These are phyloP conservation scores for Bruguiera hainesii DNA, from an alignment of 441 rosid genomes.

Conservation along the genomic window DNA sequence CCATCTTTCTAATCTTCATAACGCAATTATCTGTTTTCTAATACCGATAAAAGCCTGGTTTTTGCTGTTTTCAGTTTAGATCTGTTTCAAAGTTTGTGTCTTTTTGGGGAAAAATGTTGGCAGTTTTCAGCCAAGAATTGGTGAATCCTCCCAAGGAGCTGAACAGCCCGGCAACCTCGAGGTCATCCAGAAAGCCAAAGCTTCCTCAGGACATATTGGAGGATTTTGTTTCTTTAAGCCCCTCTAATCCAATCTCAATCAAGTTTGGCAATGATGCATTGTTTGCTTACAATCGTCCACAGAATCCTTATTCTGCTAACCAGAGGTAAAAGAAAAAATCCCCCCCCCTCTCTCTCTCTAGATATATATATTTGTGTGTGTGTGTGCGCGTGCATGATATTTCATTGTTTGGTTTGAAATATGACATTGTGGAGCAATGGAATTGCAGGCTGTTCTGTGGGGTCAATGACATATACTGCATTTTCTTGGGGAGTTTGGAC, in stretches of 20 bases:
- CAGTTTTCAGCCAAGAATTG: constrained; percentile 66
- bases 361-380: too few species aligned
- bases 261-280: constrained; percentile 55
- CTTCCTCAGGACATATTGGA: constrained; percentile 53
- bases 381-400: neutral
- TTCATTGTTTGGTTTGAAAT: neutral
- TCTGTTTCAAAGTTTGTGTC: neutral
- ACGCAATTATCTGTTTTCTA: neutral
- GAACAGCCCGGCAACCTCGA: constrained; percentile 69
- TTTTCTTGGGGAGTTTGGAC: constrained; percentile 76
- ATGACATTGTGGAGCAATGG: neutral
- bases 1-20: neutral
- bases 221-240: constrained; percentile 49
- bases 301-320: constrained; percentile 26
- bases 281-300: constrained; percentile 54
- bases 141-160: constrained; percentile 88
- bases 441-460: constrained; percentile 74
- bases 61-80: neutral
- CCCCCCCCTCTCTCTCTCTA: neutral
- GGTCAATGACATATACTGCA: constrained; percentile 66
- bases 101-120: constrained; percentile 45
- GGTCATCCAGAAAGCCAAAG: constrained; percentile 50
- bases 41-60: neutral
- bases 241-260: constrained; percentile 54
- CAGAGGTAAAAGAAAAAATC: constrained; percentile 39